Percentiles rank a stretch among this genome's conserved stretches.
These are phyloP conservation scores for Prinsepia uniflora DNA, from an alignment of 306 rosid genomes.

Conservation along the genomic window DNA sequence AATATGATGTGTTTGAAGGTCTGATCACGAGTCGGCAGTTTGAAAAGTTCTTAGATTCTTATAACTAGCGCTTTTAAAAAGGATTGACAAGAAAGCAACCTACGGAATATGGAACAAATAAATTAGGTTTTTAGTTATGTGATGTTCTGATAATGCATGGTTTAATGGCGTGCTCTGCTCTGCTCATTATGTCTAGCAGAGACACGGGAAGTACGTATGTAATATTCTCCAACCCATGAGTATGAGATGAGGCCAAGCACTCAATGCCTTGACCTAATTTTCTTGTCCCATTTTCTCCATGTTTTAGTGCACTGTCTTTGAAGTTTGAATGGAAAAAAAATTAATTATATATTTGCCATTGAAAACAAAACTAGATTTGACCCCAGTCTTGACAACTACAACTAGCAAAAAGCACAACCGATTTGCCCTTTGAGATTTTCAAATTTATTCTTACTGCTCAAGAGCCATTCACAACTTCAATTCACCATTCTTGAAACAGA, in stretches of 20 bases:
- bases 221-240: slow-evolving; percentile 14
- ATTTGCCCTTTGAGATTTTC: slow-evolving; percentile 14
- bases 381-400: background rate
- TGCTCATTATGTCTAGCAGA: slow-evolving; percentile 9
- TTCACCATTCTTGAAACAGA: background rate
- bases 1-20: background rate
- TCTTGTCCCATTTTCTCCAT: slow-evolving; percentile 25
- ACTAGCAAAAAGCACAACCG: background rate
- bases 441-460: background rate
- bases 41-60: slow-evolving; percentile 14
- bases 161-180: too few species aligned
- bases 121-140: too few species aligned
- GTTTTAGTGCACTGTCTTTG: slow-evolving; percentile 7
- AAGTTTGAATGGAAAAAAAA: background rate
- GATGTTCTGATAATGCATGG: too few species aligned
- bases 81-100: background rate
- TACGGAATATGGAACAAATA: background rate
- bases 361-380: slow-evolving; percentile 6
- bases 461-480: background rate
- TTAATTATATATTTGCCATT: background rate
- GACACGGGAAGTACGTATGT: slow-evolving; percentile 15
- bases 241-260: background rate
- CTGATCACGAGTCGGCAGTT: slow-evolving; percentile 9
- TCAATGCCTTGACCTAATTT: slow-evolving; percentile 14
- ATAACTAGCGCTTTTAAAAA: background rate